Conservation (phyloP, 352 stramenopile species). For the Pythium rhizo-oryzae region DNA sequence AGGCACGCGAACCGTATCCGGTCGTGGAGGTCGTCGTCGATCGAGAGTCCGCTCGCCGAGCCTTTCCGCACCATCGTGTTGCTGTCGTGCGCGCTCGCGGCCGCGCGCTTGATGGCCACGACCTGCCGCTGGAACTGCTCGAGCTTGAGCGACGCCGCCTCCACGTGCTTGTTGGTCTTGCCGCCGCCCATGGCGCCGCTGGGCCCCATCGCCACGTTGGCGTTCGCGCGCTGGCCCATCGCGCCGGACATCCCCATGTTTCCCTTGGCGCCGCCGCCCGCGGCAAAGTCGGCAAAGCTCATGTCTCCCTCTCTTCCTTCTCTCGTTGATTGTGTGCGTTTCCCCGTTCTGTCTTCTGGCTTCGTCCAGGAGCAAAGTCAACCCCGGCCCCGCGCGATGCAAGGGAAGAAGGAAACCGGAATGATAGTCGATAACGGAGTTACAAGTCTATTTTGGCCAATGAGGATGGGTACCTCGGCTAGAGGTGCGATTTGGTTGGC, state of each 20-base stretch:
- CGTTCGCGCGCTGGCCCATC: conserved; percentile 15
- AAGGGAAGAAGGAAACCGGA: conserved; percentile 13
- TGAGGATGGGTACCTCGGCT: neutral
- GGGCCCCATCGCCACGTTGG: conserved; percentile 23
- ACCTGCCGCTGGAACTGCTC: conserved; percentile 87
- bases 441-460: conserved; percentile 14
- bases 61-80: conserved; percentile 9
- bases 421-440: conserved; percentile 20
- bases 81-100: conserved; percentile 16
- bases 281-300: conserved; percentile 72
- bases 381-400: neutral
- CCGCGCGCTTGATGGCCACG: conserved; percentile 72
- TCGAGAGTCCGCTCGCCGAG: conserved; percentile 17
- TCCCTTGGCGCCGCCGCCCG: conserved; percentile 25
- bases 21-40: conserved; percentile 83
- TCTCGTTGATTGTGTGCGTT: neutral
- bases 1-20: conserved; percentile 85
- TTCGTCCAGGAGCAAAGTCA: neutral
- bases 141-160: conserved; percentile 73
- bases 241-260: conserved; percentile 21
- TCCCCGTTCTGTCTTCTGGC: conserved; percentile 2
- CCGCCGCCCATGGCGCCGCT: neutral
- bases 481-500: conserved; percentile 5
- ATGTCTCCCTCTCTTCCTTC: conserved; percentile 30
- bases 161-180: conserved; percentile 58